Evolutionary conservation across 371 early-diverging fungal species (phyloP), one percentile per base, ranked within the genome.

Genomic region (Mucor piriformis): DNA sequence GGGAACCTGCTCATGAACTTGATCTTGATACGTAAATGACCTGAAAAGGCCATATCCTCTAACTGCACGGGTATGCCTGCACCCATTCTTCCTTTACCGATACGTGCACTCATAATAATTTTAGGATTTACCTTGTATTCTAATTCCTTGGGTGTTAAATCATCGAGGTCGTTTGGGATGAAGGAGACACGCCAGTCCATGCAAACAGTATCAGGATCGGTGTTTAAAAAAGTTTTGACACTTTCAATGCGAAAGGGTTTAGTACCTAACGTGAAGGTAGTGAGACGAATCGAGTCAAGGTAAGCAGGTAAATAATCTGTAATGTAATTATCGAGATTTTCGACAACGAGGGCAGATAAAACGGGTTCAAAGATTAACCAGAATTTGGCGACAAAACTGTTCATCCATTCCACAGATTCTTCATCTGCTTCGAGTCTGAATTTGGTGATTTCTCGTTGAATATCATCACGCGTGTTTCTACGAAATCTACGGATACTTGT

Each of bases 381-480:
- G 70, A 97, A 94, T 21, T 79, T 77, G 49, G 77, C 56, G 46
- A 96, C 68, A 70, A 98, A 93, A 71, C 87, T 90, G 75, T 99
- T 99, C 61, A 99, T 74, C 99, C 99, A 99, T 61, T 97, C 97
- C 3, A 93, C 95, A 27, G 93, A 84, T 76, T 99, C 99, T 15
- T 69, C 66, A 29, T 81, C 77, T 10, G 73, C 64, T 35, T 87
- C 88, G n/a, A 85, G 37, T 52, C 70, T 76, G 25, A 74, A 61
- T 40, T 73, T 73, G 11, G 72, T 67, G 25, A 88, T 54, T 52
- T 89, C 88, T 33, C 92, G 83, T 46, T 79, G 74, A 32, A 92
- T 80, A 61, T 93, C 92, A 56, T 91, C 91, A 27, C 88, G 78
- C 21, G 86, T 81, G 44, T 83, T 73, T 21, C 85, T 77, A 44